phyloP scores from a whole-genome alignment of 371 early-diverging fungal species.

The Zychaea mexicana region DNA sequence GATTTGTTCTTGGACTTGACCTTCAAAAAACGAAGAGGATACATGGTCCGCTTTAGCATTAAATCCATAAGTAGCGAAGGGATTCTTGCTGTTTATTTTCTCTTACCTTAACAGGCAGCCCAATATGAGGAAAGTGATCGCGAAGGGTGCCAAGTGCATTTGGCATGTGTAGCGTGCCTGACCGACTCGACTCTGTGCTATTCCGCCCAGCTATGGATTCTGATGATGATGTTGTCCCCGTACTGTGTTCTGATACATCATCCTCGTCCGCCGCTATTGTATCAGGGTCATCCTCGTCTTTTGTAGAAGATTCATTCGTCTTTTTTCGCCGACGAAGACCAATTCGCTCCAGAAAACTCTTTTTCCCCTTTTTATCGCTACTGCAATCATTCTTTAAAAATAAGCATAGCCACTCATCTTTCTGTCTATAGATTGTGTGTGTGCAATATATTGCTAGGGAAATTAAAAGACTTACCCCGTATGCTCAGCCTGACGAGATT shows the following conservation, averaged over 20 bases:
- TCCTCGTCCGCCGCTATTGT: constrained; percentile 1
- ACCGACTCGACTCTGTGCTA: constrained; percentile 13
- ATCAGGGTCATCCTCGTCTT: not conserved
- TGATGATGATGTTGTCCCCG: constrained; percentile 4
- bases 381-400: not conserved
- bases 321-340: constrained; percentile 10
- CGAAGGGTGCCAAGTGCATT: not conserved
- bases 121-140: constrained; percentile 6
- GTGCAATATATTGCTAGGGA: too few relatives aligned
- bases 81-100: not conserved
- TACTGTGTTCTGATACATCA: constrained; percentile 6
- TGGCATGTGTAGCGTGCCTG: not conserved
- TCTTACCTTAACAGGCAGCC: constrained; percentile 16
- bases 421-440: not conserved
- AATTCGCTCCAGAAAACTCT: constrained; percentile 16
- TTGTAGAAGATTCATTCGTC: not conserved
- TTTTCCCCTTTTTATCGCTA: constrained; percentile 11
- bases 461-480: not conserved
- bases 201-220: constrained; percentile 5
- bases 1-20: constrained; percentile 14
- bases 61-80: not conserved
- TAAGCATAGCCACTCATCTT: not conserved
- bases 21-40: not conserved
- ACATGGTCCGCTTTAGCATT: not conserved
- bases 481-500: not conserved